Conservation (phyloP, 768 basidiomycete genomes). For the Leccinum imitatum region DNA sequence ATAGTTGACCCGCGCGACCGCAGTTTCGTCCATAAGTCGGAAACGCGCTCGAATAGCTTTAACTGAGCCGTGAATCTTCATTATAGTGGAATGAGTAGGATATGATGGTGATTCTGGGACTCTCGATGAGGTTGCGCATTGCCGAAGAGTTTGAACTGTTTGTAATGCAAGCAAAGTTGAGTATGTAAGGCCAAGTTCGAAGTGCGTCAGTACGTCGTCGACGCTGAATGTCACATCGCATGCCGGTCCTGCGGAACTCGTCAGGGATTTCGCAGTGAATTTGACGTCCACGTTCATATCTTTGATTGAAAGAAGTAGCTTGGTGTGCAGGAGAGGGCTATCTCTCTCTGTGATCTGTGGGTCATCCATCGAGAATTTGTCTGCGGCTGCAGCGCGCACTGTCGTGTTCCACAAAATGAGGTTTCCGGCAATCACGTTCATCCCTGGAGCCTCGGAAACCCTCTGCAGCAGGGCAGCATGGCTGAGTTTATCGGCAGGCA, state of each 20-base stretch:
- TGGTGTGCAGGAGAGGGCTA: slow-evolving; percentile 39
- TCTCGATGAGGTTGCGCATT: slow-evolving; percentile 18
- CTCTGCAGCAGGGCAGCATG: slow-evolving; percentile 46
- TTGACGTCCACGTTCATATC: slow-evolving; percentile 31
- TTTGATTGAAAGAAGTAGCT: slow-evolving; percentile 46
- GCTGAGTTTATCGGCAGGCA: slow-evolving; percentile 51
- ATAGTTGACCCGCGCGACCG: slow-evolving; percentile 39
- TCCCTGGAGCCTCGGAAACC: slow-evolving; percentile 31
- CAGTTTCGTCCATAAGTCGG: slow-evolving; percentile 47
- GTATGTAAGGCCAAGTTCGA: slow-evolving; percentile 71
- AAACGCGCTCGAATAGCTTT: slow-evolving; percentile 49
- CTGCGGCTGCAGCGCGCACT: slow-evolving; percentile 63
- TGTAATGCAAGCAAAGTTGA: slow-evolving; percentile 61
- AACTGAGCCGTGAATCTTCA: slow-evolving; percentile 36
- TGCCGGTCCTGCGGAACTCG: slow-evolving; percentile 13
- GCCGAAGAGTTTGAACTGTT: slow-evolving; percentile 44
- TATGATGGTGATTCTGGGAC: slow-evolving; percentile 18
- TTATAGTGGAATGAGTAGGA: slow-evolving; percentile 13
- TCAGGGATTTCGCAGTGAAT: slow-evolving; percentile 13
- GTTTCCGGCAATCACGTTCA: slow-evolving; percentile 43
- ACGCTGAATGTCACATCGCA: slow-evolving; percentile 50
- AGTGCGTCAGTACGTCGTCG: slow-evolving; percentile 49
- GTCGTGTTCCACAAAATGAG: slow-evolving; percentile 48
- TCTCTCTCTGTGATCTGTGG: slow-evolving; percentile 56
- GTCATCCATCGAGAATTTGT: slow-evolving; percentile 66